Percentiles rank a stretch among this genome's conserved stretches.
phyloP scores from a whole-genome alignment of 1,284 basidiomycete species.

The Porogramme epimiltina region DNA sequence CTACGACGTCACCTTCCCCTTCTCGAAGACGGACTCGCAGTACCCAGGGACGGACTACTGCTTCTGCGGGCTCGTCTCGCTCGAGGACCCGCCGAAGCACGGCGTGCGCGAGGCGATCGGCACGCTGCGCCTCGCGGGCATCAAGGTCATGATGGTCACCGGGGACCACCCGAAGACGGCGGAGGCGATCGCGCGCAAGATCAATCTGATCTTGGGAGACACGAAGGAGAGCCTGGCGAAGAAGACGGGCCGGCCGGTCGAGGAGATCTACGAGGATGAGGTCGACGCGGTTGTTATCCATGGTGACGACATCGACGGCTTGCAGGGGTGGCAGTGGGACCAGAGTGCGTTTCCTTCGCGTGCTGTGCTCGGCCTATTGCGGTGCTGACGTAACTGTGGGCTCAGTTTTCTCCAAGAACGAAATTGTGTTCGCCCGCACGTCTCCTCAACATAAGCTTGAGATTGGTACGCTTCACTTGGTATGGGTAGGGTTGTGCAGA shows the following conservation, averaged over 20 bases:
- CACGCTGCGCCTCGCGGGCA: slow-evolving; percentile 64
- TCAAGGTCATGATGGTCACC: slow-evolving; percentile 76
- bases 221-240: slow-evolving; percentile 58
- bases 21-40: slow-evolving; percentile 54
- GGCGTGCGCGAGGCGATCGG: slow-evolving; percentile 72
- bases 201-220: slow-evolving; percentile 64
- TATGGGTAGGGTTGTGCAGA: background rate
- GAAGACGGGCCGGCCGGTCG: slow-evolving; percentile 54
- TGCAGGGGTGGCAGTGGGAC: slow-evolving; percentile 73
- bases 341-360: slow-evolving; percentile 43
- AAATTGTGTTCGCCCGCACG: slow-evolving; percentile 73
- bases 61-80: slow-evolving; percentile 64
- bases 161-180: slow-evolving; percentile 72
- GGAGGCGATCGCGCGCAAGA: slow-evolving; percentile 69
- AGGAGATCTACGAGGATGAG: slow-evolving; percentile 69
- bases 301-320: slow-evolving; percentile 61
- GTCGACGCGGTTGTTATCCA: slow-evolving; percentile 65
- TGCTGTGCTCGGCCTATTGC: background rate
- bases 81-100: slow-evolving; percentile 72
- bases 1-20: slow-evolving; percentile 49
- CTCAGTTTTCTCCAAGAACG: slow-evolving; percentile 62
- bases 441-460: slow-evolving; percentile 74
- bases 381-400: background rate
- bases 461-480: slow-evolving; percentile 47
- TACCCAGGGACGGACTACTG: slow-evolving; percentile 59